Evolutionary conservation across 2,329 filamentous ascomycete genomes (phyloP).

Genomic region (Intubia oerlemansii): DNA sequence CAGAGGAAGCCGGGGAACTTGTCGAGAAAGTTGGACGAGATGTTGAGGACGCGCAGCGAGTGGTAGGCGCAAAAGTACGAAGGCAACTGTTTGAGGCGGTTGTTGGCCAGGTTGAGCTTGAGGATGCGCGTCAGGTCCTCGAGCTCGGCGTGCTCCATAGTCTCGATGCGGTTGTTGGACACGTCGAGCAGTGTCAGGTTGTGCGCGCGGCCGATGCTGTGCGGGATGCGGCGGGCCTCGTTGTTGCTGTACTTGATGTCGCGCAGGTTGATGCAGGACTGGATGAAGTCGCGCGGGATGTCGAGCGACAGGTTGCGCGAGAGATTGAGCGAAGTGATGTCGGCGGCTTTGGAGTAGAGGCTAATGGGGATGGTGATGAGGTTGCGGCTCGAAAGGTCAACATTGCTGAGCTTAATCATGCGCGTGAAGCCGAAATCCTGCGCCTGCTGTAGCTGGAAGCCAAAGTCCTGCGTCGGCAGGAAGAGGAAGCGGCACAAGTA

Average conservation of each 20-base stretch:
- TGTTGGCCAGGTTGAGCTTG: constrained; percentile 86
- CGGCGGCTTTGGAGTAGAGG: constrained; percentile 72
- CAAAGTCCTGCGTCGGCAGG: constrained; percentile 68
- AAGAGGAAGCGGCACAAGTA: constrained; percentile 95
- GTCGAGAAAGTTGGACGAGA: constrained; percentile 83
- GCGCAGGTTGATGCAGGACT: constrained; percentile 72
- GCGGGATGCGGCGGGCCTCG: constrained; percentile 68
- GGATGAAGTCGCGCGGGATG: constrained; percentile 88
- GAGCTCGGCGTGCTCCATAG: constrained; percentile 68
- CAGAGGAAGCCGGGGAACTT: constrained; percentile 74
- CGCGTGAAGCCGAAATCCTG: constrained; percentile 38
- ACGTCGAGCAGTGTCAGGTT: constrained; percentile 78
- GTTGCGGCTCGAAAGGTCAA: constrained; percentile 77
- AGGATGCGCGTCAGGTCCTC: constrained; percentile 54
- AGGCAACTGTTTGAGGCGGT: constrained; percentile 61
- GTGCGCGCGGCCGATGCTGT: constrained; percentile 61
- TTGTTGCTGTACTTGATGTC: constrained; percentile 96
- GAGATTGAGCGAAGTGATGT: constrained; percentile 88
- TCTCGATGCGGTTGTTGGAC: constrained; percentile 81
- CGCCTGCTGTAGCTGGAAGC: constrained; percentile 13
- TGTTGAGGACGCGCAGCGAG: constrained; percentile 60
- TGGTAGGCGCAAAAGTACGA: constrained; percentile 65
- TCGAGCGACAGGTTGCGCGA: constrained; percentile 84
- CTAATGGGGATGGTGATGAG: constrained; percentile 88
- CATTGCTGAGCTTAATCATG: constrained; percentile 78